Evolutionary conservation across 148 eudicot species (phyloP).

Genomic region (Rhododendron vialii): DNA sequence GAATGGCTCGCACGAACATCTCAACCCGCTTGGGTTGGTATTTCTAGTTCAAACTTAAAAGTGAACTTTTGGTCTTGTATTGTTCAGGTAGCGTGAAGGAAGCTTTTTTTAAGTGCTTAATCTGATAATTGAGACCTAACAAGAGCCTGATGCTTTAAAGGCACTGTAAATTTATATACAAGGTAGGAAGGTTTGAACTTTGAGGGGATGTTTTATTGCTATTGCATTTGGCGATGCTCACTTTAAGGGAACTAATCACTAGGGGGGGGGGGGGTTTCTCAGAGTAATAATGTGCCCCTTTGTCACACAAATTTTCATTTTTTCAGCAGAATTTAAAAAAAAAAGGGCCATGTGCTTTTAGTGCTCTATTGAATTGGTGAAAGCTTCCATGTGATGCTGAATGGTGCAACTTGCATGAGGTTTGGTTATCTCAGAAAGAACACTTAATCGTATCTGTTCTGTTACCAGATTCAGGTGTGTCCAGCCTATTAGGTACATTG

Average conservation of each 20-base stretch:
- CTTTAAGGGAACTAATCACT: not conserved
- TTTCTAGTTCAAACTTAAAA: not conserved
- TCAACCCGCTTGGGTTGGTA: not conserved
- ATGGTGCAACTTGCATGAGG: not conserved
- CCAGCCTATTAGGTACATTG: not conserved
- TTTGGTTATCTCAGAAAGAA: not conserved
- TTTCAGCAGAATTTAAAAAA: not conserved
- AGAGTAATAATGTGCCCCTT: not conserved
- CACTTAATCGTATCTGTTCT: not conserved
- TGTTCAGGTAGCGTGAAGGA: not conserved
- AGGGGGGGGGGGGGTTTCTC: not conserved
- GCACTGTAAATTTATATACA: not conserved
- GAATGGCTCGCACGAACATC: not conserved
- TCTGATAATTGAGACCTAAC: not conserved
- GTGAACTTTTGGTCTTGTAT: not conserved
- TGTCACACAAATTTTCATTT: not conserved
- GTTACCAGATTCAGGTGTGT: not conserved
- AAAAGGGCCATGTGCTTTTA: not conserved
- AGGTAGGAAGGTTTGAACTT: not conserved
- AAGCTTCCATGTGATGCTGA: not conserved
- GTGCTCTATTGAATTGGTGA: not conserved
- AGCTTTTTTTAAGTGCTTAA: not conserved
- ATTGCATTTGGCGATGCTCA: not conserved
- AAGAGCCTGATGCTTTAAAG: not conserved
- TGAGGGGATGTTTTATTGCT: not conserved